These are phyloP conservation scores for Cutaneotrichosporon sp. DNA, from an alignment of 1,284 basidiomycete species.

Conservation along the genomic window DNA sequence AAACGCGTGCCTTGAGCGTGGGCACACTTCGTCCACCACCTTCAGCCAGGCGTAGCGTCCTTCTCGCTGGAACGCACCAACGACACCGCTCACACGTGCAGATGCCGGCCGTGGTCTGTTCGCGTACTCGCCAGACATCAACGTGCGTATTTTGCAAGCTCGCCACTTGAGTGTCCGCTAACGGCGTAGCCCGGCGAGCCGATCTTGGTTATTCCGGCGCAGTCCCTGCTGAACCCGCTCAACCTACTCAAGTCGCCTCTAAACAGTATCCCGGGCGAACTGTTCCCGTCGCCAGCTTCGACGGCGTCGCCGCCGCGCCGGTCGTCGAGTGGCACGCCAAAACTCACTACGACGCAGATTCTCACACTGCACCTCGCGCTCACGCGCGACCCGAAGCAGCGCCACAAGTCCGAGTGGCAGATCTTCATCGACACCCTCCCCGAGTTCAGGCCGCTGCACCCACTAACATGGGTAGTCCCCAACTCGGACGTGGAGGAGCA, in stretches of 20 bases:
- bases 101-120: conserved; percentile 23
- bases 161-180: not conserved
- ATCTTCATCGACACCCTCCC: conserved; percentile 72
- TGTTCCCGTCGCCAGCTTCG: conserved; percentile 27
- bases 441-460: conserved; percentile 63
- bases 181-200: conserved; percentile 52
- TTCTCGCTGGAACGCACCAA: not conserved
- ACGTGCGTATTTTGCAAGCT: conserved; percentile 7
- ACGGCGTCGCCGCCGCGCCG: conserved; percentile 9
- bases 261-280: conserved; percentile 29
- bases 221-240: conserved; percentile 63
- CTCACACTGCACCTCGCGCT: conserved; percentile 61
- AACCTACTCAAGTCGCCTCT: conserved; percentile 51
- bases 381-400: conserved; percentile 39
- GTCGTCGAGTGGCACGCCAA: conserved; percentile 12
- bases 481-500: conserved; percentile 2
- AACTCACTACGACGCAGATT: conserved; percentile 50
- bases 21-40: too few relatives aligned
- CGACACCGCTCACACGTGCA: conserved; percentile 1
- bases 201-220: conserved; percentile 63
- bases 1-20: too few relatives aligned
- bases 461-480: conserved; percentile 63
- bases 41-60: not conserved
- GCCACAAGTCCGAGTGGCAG: conserved; percentile 57
- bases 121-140: conserved; percentile 12